These are phyloP conservation scores for Stachybotrys chlorohalonatus DNA, from an alignment of 2,329 filamentous ascomycete genomes.

Conservation along the genomic window DNA sequence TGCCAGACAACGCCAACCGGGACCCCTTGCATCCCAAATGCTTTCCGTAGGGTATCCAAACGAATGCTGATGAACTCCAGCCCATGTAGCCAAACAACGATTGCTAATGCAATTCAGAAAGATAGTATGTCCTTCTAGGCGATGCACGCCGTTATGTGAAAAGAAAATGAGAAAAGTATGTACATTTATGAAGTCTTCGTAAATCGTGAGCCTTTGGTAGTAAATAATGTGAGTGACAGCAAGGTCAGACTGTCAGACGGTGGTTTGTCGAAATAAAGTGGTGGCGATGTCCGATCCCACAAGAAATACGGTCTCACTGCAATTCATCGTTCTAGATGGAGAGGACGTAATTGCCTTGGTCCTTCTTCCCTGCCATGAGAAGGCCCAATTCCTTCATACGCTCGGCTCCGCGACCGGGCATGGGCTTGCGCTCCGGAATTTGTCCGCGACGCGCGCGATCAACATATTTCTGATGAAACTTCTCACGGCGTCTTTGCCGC, in stretches of 20 bases:
- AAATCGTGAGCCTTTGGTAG: neutral
- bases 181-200: neutral
- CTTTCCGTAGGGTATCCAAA: constrained; percentile 23
- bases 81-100: constrained; percentile 4
- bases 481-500: constrained; percentile 84
- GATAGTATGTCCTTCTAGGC: too few species aligned
- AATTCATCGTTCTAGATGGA: constrained; percentile 44
- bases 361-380: constrained; percentile 73
- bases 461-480: constrained; percentile 83
- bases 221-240: too few species aligned
- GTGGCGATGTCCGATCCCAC: neutral
- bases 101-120: too few species aligned
- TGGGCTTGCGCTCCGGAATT: constrained; percentile 53
- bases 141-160: too few species aligned
- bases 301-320: neutral
- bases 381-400: constrained; percentile 78
- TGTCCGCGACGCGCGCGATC: constrained; percentile 67
- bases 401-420: constrained; percentile 81
- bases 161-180: neutral
- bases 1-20: constrained; percentile 16
- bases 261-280: neutral
- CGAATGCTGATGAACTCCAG: constrained; percentile 13
- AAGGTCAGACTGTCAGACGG: neutral
- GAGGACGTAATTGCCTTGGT: constrained; percentile 67
- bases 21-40: constrained; percentile 14